phyloP scores from a whole-genome alignment of 805 yeast genomes.

The Maudiozyma pseudohumilis region DNA sequence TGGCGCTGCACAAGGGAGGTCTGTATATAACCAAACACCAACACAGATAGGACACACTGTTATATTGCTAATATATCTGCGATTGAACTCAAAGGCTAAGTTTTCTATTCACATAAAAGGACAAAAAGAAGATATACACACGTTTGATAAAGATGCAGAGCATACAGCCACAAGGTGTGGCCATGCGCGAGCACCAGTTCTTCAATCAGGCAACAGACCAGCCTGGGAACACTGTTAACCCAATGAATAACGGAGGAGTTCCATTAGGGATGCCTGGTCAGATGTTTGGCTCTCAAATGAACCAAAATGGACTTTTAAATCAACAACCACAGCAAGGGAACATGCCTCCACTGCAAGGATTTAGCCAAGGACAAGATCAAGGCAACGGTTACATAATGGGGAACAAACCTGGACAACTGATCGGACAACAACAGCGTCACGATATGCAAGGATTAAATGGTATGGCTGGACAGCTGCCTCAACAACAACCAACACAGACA shows the following conservation, averaged over 20 bases:
- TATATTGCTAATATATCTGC: no score
- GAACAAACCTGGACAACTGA: conserved; percentile 21
- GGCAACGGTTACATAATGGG: conserved; percentile 19
- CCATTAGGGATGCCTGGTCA: conserved; percentile 22
- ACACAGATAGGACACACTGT: no score
- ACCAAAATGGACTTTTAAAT: conserved; percentile 17
- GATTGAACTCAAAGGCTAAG: no score
- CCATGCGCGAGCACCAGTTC: conserved; percentile 24
- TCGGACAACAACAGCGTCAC: conserved; percentile 14
- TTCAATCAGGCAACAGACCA: conserved; percentile 20
- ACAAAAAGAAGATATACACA: not conserved
- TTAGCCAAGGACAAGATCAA: conserved; percentile 10
- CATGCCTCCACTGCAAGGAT: conserved; percentile 11
- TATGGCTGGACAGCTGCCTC: not conserved
- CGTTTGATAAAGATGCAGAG: conserved; percentile 15
- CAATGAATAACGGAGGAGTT: conserved; percentile 20
- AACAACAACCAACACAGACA: conserved; percentile 9
- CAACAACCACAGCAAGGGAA: conserved; percentile 10
- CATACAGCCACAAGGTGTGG: conserved; percentile 22
- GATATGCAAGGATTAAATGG: conserved; percentile 1
- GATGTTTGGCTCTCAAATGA: conserved; percentile 23
- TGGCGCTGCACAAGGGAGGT: no score
- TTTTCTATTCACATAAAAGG: no score
- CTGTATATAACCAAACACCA: no score
- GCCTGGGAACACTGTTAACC: conserved; percentile 17